These are phyloP conservation scores for Tanacetum coccineum DNA, from an alignment of 129 eudicot species.

Conservation along the genomic window DNA sequence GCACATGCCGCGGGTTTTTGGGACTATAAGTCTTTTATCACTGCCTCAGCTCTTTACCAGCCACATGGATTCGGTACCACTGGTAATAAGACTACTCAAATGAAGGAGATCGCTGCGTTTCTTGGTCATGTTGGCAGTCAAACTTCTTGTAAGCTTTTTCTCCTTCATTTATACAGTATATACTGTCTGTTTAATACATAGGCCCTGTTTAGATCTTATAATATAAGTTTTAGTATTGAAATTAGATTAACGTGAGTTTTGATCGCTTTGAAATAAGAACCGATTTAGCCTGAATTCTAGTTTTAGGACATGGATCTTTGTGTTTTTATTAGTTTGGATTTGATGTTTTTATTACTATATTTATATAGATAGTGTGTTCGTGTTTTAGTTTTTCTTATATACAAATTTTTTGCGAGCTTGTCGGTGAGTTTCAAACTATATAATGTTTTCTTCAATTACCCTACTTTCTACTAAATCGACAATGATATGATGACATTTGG, in stretches of 20 bases:
- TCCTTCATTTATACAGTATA: not conserved
- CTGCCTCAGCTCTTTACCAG: slow-evolving; percentile 70
- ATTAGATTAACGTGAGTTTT: not conserved
- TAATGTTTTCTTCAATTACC: too few relatives aligned
- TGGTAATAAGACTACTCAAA: slow-evolving; percentile 71
- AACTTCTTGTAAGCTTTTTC: slow-evolving; percentile 68
- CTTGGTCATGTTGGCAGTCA: slow-evolving; percentile 88
- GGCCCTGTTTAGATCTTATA: not conserved
- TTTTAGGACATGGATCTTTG: not conserved
- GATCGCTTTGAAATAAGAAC: not conserved
- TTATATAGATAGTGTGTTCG: not conserved
- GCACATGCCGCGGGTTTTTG: slow-evolving; percentile 90
- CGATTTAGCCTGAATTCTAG: not conserved
- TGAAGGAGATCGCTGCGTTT: slow-evolving; percentile 87
- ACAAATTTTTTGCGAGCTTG: too few relatives aligned
- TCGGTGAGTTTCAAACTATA: too few relatives aligned
- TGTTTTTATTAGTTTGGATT: not conserved
- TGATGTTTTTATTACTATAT: not conserved
- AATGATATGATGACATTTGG: too few relatives aligned
- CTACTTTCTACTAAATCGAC: too few relatives aligned
- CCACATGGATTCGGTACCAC: slow-evolving; percentile 94
- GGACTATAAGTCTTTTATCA: slow-evolving; percentile 78
- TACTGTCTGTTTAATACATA: not conserved
- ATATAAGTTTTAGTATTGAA: not conserved
- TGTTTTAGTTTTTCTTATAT: too few relatives aligned